Conservation (phyloP, 1,139 yeast species). For the Yamadazyma epiphylla region DNA sequence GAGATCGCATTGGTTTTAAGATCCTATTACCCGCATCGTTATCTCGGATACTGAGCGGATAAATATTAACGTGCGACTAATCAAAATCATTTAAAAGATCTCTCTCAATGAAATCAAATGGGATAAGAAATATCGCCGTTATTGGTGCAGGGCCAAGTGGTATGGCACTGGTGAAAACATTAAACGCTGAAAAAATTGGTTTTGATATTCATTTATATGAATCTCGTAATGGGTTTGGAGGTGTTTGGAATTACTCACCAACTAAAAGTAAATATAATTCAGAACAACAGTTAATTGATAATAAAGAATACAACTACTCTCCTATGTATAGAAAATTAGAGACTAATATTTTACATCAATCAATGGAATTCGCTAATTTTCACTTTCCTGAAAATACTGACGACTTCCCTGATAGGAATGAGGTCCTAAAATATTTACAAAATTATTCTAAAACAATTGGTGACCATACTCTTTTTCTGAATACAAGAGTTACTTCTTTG, state of each 20-base stretch:
- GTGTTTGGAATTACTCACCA: slow-evolving; percentile 44
- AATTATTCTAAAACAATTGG: slow-evolving; percentile 28
- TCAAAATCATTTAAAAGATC: no score
- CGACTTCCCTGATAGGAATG: slow-evolving; percentile 33
- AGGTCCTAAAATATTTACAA: slow-evolving; percentile 35
- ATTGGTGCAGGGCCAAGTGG: slow-evolving; percentile 55
- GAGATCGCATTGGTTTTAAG: no score
- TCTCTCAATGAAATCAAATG: slow-evolving; percentile 1
- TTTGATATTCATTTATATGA: slow-evolving; percentile 42
- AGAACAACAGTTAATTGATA: slow-evolving; percentile 32
- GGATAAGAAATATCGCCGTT: slow-evolving; percentile 27
- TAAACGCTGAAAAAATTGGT: slow-evolving; percentile 33
- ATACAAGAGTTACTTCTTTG: slow-evolving; percentile 6
- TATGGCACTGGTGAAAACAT: slow-evolving; percentile 45
- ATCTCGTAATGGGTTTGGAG: slow-evolving; percentile 39
- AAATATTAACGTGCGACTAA: no score
- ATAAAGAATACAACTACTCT: slow-evolving; percentile 20
- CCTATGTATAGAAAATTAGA: slow-evolving; percentile 48
- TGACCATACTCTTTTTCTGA: slow-evolving; percentile 8
- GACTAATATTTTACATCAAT: slow-evolving; percentile 38
- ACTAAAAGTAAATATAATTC: slow-evolving; percentile 15
- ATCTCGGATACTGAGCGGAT: no score
- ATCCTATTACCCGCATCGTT: no score
- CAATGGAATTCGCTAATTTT: slow-evolving; percentile 41
- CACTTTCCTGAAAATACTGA: slow-evolving; percentile 29